Percentiles rank a stretch among this genome's conserved stretches.
These are phyloP conservation scores for Dictyostelium purpureum DNA, from an alignment of 78 protist species.

Conservation along the genomic window DNA sequence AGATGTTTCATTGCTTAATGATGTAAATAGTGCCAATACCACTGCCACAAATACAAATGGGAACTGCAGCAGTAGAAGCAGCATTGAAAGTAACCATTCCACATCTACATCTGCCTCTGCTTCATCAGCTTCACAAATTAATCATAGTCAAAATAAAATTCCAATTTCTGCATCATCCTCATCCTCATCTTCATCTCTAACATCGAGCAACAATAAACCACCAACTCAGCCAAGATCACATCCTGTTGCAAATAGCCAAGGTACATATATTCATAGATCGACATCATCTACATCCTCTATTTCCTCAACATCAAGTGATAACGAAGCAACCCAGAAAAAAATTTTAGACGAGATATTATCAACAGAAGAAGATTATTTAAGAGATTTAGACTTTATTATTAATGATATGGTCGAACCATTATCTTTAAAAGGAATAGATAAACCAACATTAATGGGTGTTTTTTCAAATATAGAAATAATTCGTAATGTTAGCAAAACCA, in stretches of 20 bases:
- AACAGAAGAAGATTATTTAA: constrained; percentile 52
- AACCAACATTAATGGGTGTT: neutral
- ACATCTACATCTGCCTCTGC: neutral
- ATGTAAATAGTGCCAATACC: neutral
- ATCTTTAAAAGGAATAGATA: constrained; percentile 5
- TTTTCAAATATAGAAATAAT: constrained; percentile 69
- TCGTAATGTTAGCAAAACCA: constrained; percentile 30
- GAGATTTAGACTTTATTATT: constrained; percentile 52
- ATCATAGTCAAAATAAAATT: too few relatives aligned
- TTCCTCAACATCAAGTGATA: neutral
- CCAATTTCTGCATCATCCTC: neutral
- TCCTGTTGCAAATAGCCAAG: constrained; percentile 6
- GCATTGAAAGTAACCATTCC: neutral
- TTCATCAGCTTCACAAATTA: neutral
- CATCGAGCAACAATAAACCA: neutral
- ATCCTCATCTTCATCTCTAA: neutral
- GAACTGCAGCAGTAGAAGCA: neutral
- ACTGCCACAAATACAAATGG: neutral
- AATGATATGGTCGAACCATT: constrained; percentile 24
- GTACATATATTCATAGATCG: neutral
- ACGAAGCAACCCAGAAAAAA: neutral
- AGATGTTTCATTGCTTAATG: neutral
- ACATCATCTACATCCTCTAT: neutral
- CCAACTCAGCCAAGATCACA: neutral
- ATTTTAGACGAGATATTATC: constrained; percentile 5